phyloP scores from a whole-genome alignment of 2,329 filamentous ascomycete genomes.

The Dothidotthia symphoricarpi region DNA sequence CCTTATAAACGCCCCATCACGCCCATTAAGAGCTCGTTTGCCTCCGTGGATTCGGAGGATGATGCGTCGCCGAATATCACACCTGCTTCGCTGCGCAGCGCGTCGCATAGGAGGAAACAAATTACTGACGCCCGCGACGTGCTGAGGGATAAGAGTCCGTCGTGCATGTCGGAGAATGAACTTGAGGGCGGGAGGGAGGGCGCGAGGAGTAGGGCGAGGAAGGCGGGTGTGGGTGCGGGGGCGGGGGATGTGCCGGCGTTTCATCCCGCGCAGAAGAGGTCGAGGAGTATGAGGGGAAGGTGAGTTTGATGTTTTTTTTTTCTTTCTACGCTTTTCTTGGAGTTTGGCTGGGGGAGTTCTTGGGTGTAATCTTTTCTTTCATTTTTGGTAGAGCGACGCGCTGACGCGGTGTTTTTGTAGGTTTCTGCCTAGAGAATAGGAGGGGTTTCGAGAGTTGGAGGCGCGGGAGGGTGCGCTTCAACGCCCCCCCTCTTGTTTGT shows the following conservation, averaged over 20 bases:
- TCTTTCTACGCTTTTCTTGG: too few species aligned
- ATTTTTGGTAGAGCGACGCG: too few species aligned
- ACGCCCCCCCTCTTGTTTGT: too few species aligned
- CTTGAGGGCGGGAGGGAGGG: too few species aligned
- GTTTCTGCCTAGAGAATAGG: too few species aligned
- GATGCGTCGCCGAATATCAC: conserved; percentile 36
- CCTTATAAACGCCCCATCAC: conserved; percentile 18
- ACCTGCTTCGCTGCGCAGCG: conserved; percentile 38
- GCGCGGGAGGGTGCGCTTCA: too few species aligned
- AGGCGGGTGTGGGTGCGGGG: conserved; percentile 11
- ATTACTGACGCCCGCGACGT: conserved; percentile 8
- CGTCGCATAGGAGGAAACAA: conserved; percentile 20
- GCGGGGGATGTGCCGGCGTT: conserved; percentile 13
- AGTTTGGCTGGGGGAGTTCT: too few species aligned
- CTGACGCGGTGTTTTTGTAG: too few species aligned
- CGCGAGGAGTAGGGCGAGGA: conserved; percentile 2
- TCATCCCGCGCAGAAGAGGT: conserved; percentile 7
- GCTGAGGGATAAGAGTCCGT: conserved; percentile 1
- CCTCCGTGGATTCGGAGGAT: conserved; percentile 16
- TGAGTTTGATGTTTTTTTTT: conserved; percentile 5
- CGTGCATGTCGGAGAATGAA: background rate
- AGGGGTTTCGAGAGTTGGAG: too few species aligned
- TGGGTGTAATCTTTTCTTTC: too few species aligned
- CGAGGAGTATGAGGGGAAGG: conserved; percentile 14
- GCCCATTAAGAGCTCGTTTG: conserved; percentile 9